Conservation (phyloP, 2,329 filamentous ascomycete species). For the Fusarium sp. region DNA sequence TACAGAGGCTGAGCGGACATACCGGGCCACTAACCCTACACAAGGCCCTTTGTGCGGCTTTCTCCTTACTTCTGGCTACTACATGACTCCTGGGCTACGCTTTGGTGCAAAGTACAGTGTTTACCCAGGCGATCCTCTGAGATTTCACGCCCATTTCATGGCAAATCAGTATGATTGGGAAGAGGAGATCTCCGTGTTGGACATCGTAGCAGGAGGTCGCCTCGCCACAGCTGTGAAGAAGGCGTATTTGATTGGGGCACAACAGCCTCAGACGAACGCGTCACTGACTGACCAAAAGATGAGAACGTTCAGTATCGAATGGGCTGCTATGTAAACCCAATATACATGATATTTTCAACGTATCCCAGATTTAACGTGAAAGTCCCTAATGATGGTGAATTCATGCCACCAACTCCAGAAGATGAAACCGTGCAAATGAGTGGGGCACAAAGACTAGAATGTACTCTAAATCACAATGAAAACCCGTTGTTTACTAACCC, state of each 20-base stretch:
- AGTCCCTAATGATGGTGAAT: constrained; percentile 4
- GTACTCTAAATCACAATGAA: not conserved
- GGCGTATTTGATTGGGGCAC: constrained; percentile 86
- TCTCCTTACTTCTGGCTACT: constrained; percentile 83
- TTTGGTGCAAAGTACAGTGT: constrained; percentile 96
- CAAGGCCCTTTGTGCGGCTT: constrained; percentile 76
- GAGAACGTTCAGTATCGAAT: constrained; percentile 87
- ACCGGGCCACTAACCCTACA: constrained; percentile 23
- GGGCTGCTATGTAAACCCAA: constrained; percentile 83
- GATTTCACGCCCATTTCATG: constrained; percentile 96
- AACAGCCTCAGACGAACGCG: constrained; percentile 53
- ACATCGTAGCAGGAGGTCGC: constrained; percentile 86
- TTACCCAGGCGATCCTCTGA: constrained; percentile 93
- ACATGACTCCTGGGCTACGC: constrained; percentile 88
- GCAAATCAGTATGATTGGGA: constrained; percentile 89
- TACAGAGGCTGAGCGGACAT: constrained; percentile 14
- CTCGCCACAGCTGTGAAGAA: constrained; percentile 97
- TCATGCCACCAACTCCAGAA: constrained; percentile 22
- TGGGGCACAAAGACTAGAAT: constrained; percentile 46
- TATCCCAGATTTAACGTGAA: constrained; percentile 3
- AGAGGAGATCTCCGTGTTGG: constrained; percentile 83
- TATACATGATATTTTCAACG: constrained; percentile 20
- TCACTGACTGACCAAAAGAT: constrained; percentile 56
- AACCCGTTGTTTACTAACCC: not conserved
- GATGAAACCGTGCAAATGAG: constrained; percentile 11